These are phyloP conservation scores for Ascomycota sp. DNA, from an alignment of 2,329 filamentous ascomycete species.

Conservation along the genomic window DNA sequence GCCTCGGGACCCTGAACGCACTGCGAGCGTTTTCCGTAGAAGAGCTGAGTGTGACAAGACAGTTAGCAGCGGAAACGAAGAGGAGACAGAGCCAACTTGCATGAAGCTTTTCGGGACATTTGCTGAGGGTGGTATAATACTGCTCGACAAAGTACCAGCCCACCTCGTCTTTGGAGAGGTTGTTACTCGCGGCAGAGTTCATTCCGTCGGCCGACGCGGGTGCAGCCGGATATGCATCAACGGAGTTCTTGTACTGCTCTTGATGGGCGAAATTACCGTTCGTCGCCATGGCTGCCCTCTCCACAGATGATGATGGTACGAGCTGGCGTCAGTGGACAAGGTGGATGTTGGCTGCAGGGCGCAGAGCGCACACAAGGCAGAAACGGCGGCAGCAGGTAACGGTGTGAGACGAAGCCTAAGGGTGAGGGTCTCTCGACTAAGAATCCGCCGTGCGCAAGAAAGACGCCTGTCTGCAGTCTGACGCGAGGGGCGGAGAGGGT, in stretches of 20 bases:
- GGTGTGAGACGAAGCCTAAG: too few relatives aligned
- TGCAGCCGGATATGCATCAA: constrained; percentile 17
- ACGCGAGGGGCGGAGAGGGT: too few relatives aligned
- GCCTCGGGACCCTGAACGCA: constrained; percentile 84
- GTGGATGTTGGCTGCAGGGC: too few relatives aligned
- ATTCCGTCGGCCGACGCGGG: constrained; percentile 14
- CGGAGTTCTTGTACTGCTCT: constrained; percentile 17
- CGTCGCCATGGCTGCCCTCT: constrained; percentile 25
- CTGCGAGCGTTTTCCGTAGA: constrained; percentile 90
- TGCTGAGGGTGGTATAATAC: constrained; percentile 95
- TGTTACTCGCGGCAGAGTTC: constrained; percentile 15
- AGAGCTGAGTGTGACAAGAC: constrained; percentile 31
- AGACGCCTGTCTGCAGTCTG: too few relatives aligned
- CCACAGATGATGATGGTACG: constrained; percentile 1
- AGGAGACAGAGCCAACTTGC: constrained; percentile 19
- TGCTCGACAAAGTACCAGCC: constrained; percentile 99
- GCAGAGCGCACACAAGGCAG: too few relatives aligned
- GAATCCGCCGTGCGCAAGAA: too few relatives aligned
- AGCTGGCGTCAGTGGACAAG: background rate
- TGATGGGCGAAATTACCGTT: constrained; percentile 30
- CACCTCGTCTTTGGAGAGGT: constrained; percentile 69
- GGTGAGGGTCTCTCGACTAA: too few relatives aligned
- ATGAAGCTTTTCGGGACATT: constrained; percentile 79
- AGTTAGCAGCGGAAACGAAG: background rate
- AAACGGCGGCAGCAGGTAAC: too few relatives aligned